These are phyloP conservation scores for Podila minutissima DNA, from an alignment of 192 early-diverging fungal genomes.

Conservation along the genomic window DNA sequence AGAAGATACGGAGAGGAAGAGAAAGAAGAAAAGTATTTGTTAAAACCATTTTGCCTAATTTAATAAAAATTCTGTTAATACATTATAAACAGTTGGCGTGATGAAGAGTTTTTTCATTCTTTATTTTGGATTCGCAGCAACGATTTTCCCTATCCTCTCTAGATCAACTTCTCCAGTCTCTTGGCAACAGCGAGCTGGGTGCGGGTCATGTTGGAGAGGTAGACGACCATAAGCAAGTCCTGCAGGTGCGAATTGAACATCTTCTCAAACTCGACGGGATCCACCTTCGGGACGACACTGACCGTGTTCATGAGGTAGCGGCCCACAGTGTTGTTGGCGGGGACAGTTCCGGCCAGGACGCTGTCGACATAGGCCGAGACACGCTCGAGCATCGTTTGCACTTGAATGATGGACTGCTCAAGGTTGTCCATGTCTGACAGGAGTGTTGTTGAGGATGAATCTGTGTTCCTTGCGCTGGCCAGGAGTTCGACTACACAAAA, in stretches of 20 bases:
- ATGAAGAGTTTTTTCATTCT: too few species aligned
- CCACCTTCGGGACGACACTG: slow-evolving; percentile 87
- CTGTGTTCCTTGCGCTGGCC: slow-evolving; percentile 64
- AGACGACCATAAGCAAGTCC: slow-evolving; percentile 96
- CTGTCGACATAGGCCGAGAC: slow-evolving; percentile 83
- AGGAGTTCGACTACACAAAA: slow-evolving; percentile 70
- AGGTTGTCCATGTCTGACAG: slow-evolving; percentile 93
- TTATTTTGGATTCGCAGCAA: too few species aligned
- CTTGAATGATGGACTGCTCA: slow-evolving; percentile 77
- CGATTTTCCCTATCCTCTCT: slow-evolving; percentile 6
- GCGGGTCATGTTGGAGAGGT: slow-evolving; percentile 94
- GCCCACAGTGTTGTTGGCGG: slow-evolving; percentile 83
- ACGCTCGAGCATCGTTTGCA: slow-evolving; percentile 87
- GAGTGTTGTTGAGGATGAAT: slow-evolving; percentile 64
- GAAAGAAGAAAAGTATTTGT: too few species aligned
- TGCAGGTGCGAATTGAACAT: slow-evolving; percentile 95
- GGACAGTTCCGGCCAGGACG: slow-evolving; percentile 67
- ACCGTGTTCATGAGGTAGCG: slow-evolving; percentile 95
- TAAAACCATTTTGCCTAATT: too few species aligned
- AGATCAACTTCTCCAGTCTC: slow-evolving; percentile 82
- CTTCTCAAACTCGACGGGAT: slow-evolving; percentile 85
- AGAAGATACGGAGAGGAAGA: too few species aligned
- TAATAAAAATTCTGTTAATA: too few species aligned
- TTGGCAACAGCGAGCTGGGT: slow-evolving; percentile 97
- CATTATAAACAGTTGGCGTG: too few species aligned